phyloP scores from a whole-genome alignment of 352 stramenopile species.

The Achlya hypogyna region DNA sequence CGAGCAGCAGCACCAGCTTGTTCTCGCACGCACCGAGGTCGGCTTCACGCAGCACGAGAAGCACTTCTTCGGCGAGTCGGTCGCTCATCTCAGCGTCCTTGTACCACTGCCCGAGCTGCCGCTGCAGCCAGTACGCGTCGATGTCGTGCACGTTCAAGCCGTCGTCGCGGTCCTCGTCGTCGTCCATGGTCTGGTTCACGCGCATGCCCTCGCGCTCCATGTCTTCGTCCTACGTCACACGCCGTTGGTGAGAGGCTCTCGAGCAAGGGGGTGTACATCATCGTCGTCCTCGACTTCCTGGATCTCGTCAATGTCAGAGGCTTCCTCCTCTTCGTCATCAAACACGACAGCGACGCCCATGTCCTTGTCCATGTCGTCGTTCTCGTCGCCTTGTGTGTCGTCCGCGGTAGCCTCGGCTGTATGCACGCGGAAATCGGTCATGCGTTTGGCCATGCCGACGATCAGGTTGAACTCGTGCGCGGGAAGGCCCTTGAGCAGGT shows the following conservation, averaged over 20 bases:
- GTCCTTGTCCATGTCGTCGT: constrained; percentile 90
- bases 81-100: constrained; percentile 92
- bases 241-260: not conserved
- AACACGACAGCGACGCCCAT: constrained; percentile 98
- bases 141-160: constrained; percentile 93
- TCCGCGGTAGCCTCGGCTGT: constrained; percentile 25
- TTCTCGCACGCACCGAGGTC: constrained; percentile 93
- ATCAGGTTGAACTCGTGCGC: constrained; percentile 69
- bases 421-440: constrained; percentile 79
- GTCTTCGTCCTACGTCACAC: constrained; percentile 31
- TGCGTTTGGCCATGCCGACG: constrained; percentile 73
- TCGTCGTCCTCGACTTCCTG: constrained; percentile 51
- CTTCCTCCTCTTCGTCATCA: constrained; percentile 94
- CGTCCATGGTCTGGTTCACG: constrained; percentile 55
- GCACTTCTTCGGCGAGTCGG: constrained; percentile 88
- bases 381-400: constrained; percentile 32
- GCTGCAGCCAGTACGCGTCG: constrained; percentile 97
- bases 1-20: constrained; percentile 93
- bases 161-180: constrained; percentile 48
- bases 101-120: constrained; percentile 93
- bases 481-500: constrained; percentile 77
- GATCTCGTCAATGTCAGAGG: constrained; percentile 90
- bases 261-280: constrained; percentile 20
- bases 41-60: constrained; percentile 54
- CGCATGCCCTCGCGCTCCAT: constrained; percentile 60